Evolutionary conservation across 1,284 basidiomycete genomes (phyloP).

Genomic region (Malassezia arunalokei): DNA sequence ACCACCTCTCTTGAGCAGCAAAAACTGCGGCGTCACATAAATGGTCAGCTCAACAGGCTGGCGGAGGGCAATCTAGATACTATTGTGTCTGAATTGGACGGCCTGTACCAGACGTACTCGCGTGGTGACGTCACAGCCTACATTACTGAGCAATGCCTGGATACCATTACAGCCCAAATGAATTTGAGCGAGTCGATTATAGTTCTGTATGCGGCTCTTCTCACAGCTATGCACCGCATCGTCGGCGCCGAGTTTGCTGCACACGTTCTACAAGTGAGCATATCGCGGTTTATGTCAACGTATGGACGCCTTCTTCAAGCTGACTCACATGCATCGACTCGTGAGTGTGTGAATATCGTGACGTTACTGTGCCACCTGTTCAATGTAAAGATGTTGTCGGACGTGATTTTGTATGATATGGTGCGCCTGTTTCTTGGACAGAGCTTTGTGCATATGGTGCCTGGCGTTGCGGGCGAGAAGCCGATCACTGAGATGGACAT

Average conservation of each 20-base stretch:
- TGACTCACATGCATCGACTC: conserved; percentile 44
- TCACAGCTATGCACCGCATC: conserved; percentile 69
- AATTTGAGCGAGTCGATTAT: conserved; percentile 77
- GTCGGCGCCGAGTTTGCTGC: conserved; percentile 80
- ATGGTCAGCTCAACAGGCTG: conserved; percentile 77
- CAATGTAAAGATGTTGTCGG: conserved; percentile 86
- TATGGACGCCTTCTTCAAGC: conserved; percentile 8
- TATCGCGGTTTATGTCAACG: conserved; percentile 21
- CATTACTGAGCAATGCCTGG: conserved; percentile 65
- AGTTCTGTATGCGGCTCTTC: conserved; percentile 74
- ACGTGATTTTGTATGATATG: conserved; percentile 75
- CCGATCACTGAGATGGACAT: conserved; percentile 46
- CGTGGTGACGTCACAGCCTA: conserved; percentile 74
- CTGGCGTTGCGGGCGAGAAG: not conserved
- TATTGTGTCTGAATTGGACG: conserved; percentile 66
- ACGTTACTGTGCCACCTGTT: conserved; percentile 82
- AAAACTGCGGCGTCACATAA: conserved; percentile 67
- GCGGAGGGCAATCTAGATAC: conserved; percentile 75
- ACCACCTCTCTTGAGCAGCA: conserved; percentile 47
- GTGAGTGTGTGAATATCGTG: conserved; percentile 78
- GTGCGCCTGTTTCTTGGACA: conserved; percentile 62
- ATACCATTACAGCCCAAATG: conserved; percentile 68
- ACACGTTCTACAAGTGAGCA: conserved; percentile 35
- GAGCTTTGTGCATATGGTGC: not conserved
- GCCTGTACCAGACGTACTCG: conserved; percentile 63